Base-by-base conservation (phyloP, 768 basidiomycete species). In the Termitomyces sp. region DNA sequence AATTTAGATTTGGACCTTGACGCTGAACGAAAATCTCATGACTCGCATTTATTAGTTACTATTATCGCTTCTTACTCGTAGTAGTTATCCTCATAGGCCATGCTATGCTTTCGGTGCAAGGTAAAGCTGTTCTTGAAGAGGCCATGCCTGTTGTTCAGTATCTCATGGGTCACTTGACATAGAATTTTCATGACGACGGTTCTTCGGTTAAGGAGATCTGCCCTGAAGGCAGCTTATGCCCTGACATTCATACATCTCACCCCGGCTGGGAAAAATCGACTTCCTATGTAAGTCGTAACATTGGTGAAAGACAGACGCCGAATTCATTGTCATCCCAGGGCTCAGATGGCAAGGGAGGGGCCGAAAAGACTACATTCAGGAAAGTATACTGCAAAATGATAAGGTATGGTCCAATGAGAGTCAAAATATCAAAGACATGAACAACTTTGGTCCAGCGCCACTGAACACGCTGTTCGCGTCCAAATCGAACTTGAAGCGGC, bases 401-500 rank as follows among this genome's bases (percentile, higher is more conserved):
- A 40, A 50, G 47, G 56, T 57, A 57, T 32, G 6, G 5, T 40
- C 4, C 14, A 23, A 30, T 2, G 14, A n/a, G 18, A 32, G 33
- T 4, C 40, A n/a, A 20, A 14, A 8, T 23, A 12, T 40, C 9
- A 40, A 26, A 16, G 36, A 41, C 18, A 26, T 52, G 38, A 38
- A 32, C 20, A 23, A 38, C n/a, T 50, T 9, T 12, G 2, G 14
- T 38, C 16, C 18, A 64, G 63, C 5, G 32, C 30, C 2, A 47
- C 38, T 4, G 54, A 59, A 43, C 23, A 49, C 12, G 60, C 60
- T 10, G 55, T 61, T 13, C 56, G 55, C 14, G 38, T 61, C 10
- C 57, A 64, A 38, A 52, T 54, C 18, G 63, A 64, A 50, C 63
- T 61, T 14, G 46, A 55, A 8, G 35, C n/a, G 32, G 60, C 60